Conservation (phyloP, 164 flowering plant genomes). For the Macadamia tetraphylla region DNA sequence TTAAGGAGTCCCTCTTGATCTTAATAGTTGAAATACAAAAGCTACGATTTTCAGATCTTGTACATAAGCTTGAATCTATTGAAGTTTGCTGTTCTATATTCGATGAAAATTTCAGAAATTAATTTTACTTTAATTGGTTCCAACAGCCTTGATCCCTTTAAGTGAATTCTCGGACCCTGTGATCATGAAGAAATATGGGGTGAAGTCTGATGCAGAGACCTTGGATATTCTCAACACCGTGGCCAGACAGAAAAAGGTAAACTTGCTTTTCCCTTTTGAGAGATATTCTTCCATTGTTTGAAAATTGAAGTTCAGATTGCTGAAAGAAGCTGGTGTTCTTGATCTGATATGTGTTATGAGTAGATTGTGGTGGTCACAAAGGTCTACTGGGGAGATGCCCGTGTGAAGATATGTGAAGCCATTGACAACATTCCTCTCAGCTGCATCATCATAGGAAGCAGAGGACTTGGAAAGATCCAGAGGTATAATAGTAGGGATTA, state of each 20-base stretch:
- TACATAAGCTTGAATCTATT: no score
- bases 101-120: no score
- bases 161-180: constrained; percentile 49
- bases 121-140: neutral
- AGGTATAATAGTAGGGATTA: constrained; percentile 28
- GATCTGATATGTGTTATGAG: neutral
- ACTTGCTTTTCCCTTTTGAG: neutral
- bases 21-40: no score
- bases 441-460: constrained; percentile 71
- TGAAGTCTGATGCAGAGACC: constrained; percentile 69
- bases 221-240: constrained; percentile 47
- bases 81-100: no score
- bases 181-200: constrained; percentile 67
- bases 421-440: constrained; percentile 66
- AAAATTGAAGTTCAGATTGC: neutral
- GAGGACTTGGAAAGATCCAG: constrained; percentile 82
- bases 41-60: no score
- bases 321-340: neutral
- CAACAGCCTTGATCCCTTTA: constrained; percentile 72
- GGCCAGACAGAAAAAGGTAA: constrained; percentile 62
- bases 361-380: constrained; percentile 76
- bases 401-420: constrained; percentile 84
- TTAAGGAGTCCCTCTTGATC: no score
- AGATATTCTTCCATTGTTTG: neutral
- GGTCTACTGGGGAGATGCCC: constrained; percentile 91